phyloP scores from a whole-genome alignment of 805 yeast genomes.

The Diddensiella santjacobensis region DNA sequence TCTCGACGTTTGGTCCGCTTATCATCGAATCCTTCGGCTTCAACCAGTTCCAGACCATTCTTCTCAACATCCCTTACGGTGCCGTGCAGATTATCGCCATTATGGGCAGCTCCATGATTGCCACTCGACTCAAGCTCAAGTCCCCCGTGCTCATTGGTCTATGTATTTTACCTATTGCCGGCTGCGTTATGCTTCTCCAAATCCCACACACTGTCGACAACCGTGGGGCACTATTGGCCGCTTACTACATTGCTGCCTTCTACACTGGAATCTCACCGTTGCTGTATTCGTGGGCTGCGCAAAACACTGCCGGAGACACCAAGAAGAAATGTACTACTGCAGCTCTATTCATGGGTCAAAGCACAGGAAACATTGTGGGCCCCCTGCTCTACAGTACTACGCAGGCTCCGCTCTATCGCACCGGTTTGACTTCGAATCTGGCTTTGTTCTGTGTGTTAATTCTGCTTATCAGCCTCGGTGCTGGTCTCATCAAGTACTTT shows the following conservation, averaged over 20 bases:
- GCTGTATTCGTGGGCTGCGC: neutral
- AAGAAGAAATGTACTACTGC: neutral
- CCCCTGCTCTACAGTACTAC: neutral
- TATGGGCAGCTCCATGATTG: conserved; percentile 9
- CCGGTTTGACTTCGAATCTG: neutral
- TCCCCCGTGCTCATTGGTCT: neutral
- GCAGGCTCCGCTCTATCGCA: neutral
- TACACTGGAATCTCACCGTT: neutral
- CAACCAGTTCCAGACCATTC: conserved; percentile 30
- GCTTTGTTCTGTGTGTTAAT: neutral
- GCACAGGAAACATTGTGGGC: neutral
- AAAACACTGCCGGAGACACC: neutral
- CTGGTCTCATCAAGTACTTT: neutral
- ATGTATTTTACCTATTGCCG: conserved; percentile 5
- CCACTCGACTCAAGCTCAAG: neutral
- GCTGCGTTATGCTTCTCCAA: conserved; percentile 1
- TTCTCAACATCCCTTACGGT: conserved; percentile 36
- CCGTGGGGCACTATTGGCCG: neutral
- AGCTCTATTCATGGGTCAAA: neutral
- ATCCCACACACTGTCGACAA: conserved; percentile 2
- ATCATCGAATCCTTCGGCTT: conserved; percentile 34
- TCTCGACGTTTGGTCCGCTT: conserved; percentile 33
- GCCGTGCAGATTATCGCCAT: conserved; percentile 31
- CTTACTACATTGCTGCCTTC: neutral
- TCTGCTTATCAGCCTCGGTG: neutral